A percentile compares a stretch with the other conserved stretches of the same genome.
phyloP scores from a whole-genome alignment of 208 protist genomes.

The Trypanosoma avium region DNA sequence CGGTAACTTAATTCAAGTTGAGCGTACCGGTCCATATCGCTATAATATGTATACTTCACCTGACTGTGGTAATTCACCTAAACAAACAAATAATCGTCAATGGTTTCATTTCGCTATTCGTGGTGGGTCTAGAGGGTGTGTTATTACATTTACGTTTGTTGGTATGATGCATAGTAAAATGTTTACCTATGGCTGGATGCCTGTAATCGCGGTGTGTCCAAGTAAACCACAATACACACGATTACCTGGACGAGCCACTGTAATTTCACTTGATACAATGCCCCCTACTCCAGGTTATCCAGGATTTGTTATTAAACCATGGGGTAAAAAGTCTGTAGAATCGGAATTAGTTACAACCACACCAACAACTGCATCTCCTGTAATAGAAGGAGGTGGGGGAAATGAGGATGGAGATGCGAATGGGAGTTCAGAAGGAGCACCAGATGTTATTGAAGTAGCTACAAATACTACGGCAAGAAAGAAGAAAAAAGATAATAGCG shows the following conservation, averaged over 20 bases:
- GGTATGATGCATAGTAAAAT: constrained; percentile 86
- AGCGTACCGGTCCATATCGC: constrained; percentile 56
- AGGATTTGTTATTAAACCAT: constrained; percentile 54
- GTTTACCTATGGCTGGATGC: constrained; percentile 87
- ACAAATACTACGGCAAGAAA: constrained; percentile 27
- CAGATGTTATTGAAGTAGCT: constrained; percentile 22
- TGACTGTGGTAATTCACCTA: constrained; percentile 83
- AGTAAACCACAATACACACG: constrained; percentile 62
- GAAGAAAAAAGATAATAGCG: constrained; percentile 51
- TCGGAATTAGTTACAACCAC: constrained; percentile 33
- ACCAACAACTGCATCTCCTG: constrained; percentile 13
- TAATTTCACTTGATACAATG: constrained; percentile 61
- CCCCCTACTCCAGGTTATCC: constrained; percentile 81
- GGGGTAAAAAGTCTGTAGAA: constrained; percentile 6
- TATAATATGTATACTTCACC: constrained; percentile 80
- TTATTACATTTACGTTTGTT: constrained; percentile 66
- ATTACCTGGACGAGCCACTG: constrained; percentile 55
- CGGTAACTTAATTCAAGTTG: constrained; percentile 89
- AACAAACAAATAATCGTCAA: constrained; percentile 88
- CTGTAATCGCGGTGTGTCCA: constrained; percentile 65
- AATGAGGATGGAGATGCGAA: constrained; percentile 19
- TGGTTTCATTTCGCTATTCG: constrained; percentile 94
- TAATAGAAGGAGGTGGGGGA: constrained; percentile 25
- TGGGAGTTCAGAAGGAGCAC: constrained; percentile 12
- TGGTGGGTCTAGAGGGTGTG: constrained; percentile 53